Conservation (phyloP, 2,329 filamentous ascomycete species). For the Truncatella angustata region DNA sequence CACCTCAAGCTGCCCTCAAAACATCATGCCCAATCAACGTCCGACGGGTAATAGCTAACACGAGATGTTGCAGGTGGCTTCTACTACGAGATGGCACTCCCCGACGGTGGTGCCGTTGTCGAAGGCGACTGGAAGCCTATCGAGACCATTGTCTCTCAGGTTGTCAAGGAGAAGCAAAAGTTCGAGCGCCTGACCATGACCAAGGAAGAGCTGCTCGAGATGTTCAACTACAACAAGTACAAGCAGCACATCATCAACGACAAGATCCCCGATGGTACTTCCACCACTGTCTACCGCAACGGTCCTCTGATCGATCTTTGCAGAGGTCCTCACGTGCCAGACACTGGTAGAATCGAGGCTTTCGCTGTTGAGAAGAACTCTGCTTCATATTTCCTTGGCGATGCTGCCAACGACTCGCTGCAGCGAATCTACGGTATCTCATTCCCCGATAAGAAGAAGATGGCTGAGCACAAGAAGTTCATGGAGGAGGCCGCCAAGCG, state of each 20-base stretch:
- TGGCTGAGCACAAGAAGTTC: constrained; percentile 91
- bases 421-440: constrained; percentile 97
- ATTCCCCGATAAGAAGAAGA: constrained; percentile 91
- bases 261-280: constrained; percentile 84
- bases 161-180: constrained; percentile 94
- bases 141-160: constrained; percentile 75
- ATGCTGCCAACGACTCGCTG: constrained; percentile 89
- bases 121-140: constrained; percentile 80
- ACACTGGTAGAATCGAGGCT: constrained; percentile 90
- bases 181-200: constrained; percentile 88
- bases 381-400: constrained; percentile 86
- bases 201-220: constrained; percentile 88
- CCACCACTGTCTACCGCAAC: constrained; percentile 91
- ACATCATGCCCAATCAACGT: too few relatives aligned
- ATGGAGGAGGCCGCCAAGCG: constrained; percentile 97
- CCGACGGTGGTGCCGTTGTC: constrained; percentile 68
- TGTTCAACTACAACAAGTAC: constrained; percentile 98
- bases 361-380: constrained; percentile 85
- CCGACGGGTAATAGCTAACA: too few relatives aligned
- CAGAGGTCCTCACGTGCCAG: constrained; percentile 89
- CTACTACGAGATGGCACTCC: constrained; percentile 94
- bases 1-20: too few relatives aligned
- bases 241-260: constrained; percentile 97
- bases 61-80: too few relatives aligned
- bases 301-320: constrained; percentile 94